A percentile compares a stretch with the other conserved stretches of the same genome.
These are phyloP conservation scores for Fraxinus pennsylvanica DNA, from an alignment of 257 asterid species.

Conservation along the genomic window DNA sequence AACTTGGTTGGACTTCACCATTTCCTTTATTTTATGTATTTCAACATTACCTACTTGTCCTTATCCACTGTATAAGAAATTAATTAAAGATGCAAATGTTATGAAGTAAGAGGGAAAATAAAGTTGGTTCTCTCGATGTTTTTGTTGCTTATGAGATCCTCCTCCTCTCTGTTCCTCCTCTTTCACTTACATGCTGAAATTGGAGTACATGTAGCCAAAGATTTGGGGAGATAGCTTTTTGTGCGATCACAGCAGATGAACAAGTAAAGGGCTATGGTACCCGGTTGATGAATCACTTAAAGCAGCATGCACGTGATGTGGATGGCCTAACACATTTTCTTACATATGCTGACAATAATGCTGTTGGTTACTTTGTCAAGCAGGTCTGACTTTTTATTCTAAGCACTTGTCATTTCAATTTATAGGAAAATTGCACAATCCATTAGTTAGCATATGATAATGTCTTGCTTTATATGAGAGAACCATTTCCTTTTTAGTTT, in stretches of 20 bases:
- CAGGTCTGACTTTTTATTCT: slow-evolving; percentile 54
- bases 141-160: neutral
- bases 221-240: slow-evolving; percentile 98
- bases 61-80: neutral
- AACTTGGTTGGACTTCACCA: neutral
- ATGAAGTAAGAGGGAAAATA: neutral
- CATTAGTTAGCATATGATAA: neutral
- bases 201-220: slow-evolving; percentile 62
- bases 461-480: neutral
- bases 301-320: slow-evolving; percentile 94
- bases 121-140: slow-evolving; percentile 8
- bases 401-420: slow-evolving; percentile 14
- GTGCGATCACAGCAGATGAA: slow-evolving; percentile 96
- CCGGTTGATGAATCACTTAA: slow-evolving; percentile 94
- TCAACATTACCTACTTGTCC: slow-evolving; percentile 8
- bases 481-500: neutral
- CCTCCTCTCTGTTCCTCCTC: neutral
- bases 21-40: slow-evolving; percentile 4
- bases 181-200: slow-evolving; percentile 24
- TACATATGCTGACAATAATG: slow-evolving; percentile 98
- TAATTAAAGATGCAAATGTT: neutral
- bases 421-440: slow-evolving; percentile 18
- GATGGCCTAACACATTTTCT: slow-evolving; percentile 95
- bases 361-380: slow-evolving; percentile 97
- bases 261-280: slow-evolving; percentile 99